Evolutionary conservation across 495 filamentous ascomycete genomes (phyloP), one percentile per base, ranked within the genome.

Genomic region (Hyaloscypha variabilis): DNA sequence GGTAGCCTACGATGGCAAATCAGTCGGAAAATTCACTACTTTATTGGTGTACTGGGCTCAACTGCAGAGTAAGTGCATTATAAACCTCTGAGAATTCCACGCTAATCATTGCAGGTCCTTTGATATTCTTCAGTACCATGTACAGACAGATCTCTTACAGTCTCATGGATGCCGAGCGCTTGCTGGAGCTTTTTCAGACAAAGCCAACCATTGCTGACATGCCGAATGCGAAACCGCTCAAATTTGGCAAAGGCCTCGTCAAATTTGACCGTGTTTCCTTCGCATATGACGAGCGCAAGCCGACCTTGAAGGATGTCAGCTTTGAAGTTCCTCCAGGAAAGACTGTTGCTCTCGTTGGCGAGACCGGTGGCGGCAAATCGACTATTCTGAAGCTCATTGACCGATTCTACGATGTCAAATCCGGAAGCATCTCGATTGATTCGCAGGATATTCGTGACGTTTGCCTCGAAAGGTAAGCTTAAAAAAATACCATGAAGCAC

Each of bases 341-440:
- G 61, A 92, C 88, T 8, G 81, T 90, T 14, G 91, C 90, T 8
- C 82, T 94, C 21, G 91, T 93, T n/a, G 91, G 91, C 2, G 83
- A 86, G 66, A 91, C 89, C 3, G 91, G 91, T 24, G 84, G 84
- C 26, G 91, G 91, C 23, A 95, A 94, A 70, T 90, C 90, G 3
- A 91, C 90, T 2, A 87, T 91, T 46, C 77, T 93, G 52, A 89
- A 91, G 67, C 81, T 94, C 8, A 81, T 93, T 21, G 80, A 85
- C 64, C 81, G 91, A 0, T 88, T 89, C 72, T 93, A 91, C 76
- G 88, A 94, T 67, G 81, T 89, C 3, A 82, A 77, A 4, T 70
- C 71, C 14, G 91, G 91, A 1, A 77, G 75, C 2, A 90, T 94
- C 60, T 72, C 74, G n/a, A 90, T 94, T 58, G 91, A 94, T 71